A percentile compares a stretch with the other conserved stretches of the same genome.
phyloP scores from a whole-genome alignment of 768 basidiomycete species.

The Cyathus striatus region DNA sequence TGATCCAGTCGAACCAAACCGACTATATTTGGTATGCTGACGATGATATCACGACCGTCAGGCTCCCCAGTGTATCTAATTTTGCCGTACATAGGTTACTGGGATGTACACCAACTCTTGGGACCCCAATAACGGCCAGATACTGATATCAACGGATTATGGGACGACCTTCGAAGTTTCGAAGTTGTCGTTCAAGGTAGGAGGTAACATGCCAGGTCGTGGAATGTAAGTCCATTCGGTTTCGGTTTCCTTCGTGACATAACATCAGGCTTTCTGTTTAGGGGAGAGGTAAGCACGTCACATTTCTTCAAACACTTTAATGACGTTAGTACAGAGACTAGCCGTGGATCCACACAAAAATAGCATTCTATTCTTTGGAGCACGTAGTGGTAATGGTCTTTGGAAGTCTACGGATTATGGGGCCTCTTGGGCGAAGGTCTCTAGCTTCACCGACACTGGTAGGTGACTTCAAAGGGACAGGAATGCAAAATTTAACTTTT shows the following conservation, averaged over 20 bases:
- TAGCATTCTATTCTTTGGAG: slow-evolving; percentile 58
- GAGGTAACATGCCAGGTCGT: slow-evolving; percentile 67
- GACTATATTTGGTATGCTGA: slow-evolving; percentile 44
- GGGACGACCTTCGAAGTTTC: slow-evolving; percentile 52
- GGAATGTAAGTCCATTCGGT: slow-evolving; percentile 44
- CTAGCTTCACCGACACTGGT: slow-evolving; percentile 55
- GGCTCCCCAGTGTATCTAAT: background rate
- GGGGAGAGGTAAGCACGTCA: slow-evolving; percentile 43
- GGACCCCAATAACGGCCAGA: slow-evolving; percentile 60
- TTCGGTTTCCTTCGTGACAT: slow-evolving; percentile 1
- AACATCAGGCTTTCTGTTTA: slow-evolving; percentile 7
- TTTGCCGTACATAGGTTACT: slow-evolving; percentile 30
- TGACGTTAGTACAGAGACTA: slow-evolving; percentile 36
- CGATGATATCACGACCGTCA: too few species aligned
- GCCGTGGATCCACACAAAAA: slow-evolving; percentile 61
- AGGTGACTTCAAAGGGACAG: slow-evolving; percentile 5
- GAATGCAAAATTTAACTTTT: background rate
- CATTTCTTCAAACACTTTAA: background rate
- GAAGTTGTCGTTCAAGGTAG: slow-evolving; percentile 58
- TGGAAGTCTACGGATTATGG: slow-evolving; percentile 65
- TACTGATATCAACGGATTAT: slow-evolving; percentile 54
- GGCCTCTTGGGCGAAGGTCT: slow-evolving; percentile 54
- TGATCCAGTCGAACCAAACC: slow-evolving; percentile 51
- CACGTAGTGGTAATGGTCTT: slow-evolving; percentile 58
- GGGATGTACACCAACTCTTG: slow-evolving; percentile 61